phyloP scores from a whole-genome alignment of 1,139 yeast species.

The Taiozyma onychis region DNA sequence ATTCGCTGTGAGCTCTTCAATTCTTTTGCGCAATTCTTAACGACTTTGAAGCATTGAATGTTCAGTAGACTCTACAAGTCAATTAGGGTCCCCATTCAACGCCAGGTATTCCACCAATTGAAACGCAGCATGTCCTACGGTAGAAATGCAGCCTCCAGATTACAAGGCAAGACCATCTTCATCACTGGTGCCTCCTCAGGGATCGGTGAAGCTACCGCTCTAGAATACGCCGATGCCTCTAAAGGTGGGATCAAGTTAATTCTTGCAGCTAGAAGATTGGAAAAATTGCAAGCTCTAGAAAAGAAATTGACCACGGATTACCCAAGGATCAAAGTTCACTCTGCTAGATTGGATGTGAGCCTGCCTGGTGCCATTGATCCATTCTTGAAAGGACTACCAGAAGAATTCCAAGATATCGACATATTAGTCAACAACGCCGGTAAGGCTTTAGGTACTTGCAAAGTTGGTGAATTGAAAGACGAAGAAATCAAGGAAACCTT shows the following conservation, averaged over 20 bases:
- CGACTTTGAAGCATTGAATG: not conserved
- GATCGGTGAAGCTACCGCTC: slow-evolving; percentile 75
- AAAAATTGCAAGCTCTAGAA: slow-evolving; percentile 44
- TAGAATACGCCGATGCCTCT: slow-evolving; percentile 64
- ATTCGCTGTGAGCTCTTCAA: not conserved
- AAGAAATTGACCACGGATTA: slow-evolving; percentile 37
- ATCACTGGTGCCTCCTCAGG: slow-evolving; percentile 44
- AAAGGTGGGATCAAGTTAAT: slow-evolving; percentile 61
- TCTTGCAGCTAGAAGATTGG: slow-evolving; percentile 65
- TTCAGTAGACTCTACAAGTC: not conserved
- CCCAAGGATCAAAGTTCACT: slow-evolving; percentile 44
- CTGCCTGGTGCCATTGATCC: slow-evolving; percentile 42
- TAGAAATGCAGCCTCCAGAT: slow-evolving; percentile 32
- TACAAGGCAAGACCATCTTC: slow-evolving; percentile 37
- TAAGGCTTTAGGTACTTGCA: slow-evolving; percentile 63
- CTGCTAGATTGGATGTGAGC: slow-evolving; percentile 58
- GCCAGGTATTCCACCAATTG: not conserved
- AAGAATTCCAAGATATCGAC: slow-evolving; percentile 52
- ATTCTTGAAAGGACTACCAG: slow-evolving; percentile 46
- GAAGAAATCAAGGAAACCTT: slow-evolving; percentile 60
- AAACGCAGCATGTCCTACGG: slow-evolving; percentile 32
- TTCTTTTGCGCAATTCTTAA: not conserved
- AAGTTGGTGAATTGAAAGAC: slow-evolving; percentile 51
- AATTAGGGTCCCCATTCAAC: not conserved
- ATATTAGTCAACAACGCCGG: slow-evolving; percentile 81